These are phyloP conservation scores for Oryza glumipatula DNA, from an alignment of 176 grass and related monocot species.

Conservation along the genomic window DNA sequence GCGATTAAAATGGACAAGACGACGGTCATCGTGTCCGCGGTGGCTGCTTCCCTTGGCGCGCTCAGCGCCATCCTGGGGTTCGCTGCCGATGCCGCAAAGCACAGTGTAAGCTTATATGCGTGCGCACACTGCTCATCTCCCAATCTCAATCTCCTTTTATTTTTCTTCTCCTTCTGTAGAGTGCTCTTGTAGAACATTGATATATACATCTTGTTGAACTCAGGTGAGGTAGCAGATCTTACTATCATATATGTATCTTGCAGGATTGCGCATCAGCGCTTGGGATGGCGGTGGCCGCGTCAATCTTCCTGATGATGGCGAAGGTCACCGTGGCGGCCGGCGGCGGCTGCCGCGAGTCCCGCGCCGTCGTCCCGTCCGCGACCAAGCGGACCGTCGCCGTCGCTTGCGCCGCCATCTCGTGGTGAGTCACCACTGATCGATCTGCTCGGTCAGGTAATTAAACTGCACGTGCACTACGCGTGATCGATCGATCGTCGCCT, in stretches of 20 bases:
- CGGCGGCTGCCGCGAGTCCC: slow-evolving; percentile 43
- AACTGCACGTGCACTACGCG: too few relatives aligned
- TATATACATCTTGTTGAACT: neutral
- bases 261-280: slow-evolving; percentile 5
- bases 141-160: neutral
- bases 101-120: slow-evolving; percentile 23
- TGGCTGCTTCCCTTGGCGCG: slow-evolving; percentile 29
- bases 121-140: neutral
- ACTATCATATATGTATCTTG: neutral
- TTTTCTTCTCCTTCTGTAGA: too few relatives aligned
- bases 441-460: too few relatives aligned
- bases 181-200: too few relatives aligned
- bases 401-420: slow-evolving; percentile 25
- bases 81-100: slow-evolving; percentile 34
- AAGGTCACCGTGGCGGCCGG: slow-evolving; percentile 30
- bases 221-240: too few relatives aligned
- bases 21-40: slow-evolving; percentile 6
- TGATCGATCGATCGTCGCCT: too few relatives aligned
- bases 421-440: neutral
- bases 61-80: slow-evolving; percentile 44
- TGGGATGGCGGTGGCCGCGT: slow-evolving; percentile 25
- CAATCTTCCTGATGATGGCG: slow-evolving; percentile 26
- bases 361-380: slow-evolving; percentile 13
- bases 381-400: slow-evolving; percentile 17
- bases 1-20: slow-evolving; percentile 20